A percentile compares a stretch with the other conserved stretches of the same genome.
Evolutionary conservation across 345 rosid species (phyloP).

Genomic region (Cardamine occulta): DNA sequence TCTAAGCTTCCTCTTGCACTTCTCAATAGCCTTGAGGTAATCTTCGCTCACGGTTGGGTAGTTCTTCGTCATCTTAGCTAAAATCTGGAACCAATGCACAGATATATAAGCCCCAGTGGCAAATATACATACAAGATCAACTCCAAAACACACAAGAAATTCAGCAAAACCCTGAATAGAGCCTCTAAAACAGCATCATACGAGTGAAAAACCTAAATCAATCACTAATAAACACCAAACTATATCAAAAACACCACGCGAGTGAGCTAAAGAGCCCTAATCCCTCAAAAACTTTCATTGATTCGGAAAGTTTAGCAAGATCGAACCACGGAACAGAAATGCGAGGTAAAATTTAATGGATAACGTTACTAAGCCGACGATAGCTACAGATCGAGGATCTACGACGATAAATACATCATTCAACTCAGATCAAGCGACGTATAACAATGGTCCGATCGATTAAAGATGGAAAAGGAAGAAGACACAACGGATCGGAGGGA

Average conservation of each 20-base stretch:
- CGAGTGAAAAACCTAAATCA: neutral
- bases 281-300: neutral
- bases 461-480: neutral
- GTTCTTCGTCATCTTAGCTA: constrained; percentile 67
- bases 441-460: neutral
- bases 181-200: neutral
- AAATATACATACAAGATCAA: constrained; percentile 11
- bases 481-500: neutral
- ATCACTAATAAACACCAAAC: neutral
- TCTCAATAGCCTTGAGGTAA: constrained; percentile 76
- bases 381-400: constrained; percentile 25
- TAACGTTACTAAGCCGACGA: neutral
- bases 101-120: neutral
- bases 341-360: neutral
- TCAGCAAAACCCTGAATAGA: neutral
- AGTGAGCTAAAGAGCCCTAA: constrained; percentile 15
- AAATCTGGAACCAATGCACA: neutral
- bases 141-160: neutral
- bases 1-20: constrained; percentile 83
- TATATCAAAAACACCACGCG: neutral
- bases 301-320: neutral
- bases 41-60: constrained; percentile 86
- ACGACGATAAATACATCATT: constrained; percentile 25
- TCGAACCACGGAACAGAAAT: neutral
- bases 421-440: constrained; percentile 17